phyloP scores from a whole-genome alignment of 495 filamentous ascomycete genomes.

The Daldinia bambusicola region DNA sequence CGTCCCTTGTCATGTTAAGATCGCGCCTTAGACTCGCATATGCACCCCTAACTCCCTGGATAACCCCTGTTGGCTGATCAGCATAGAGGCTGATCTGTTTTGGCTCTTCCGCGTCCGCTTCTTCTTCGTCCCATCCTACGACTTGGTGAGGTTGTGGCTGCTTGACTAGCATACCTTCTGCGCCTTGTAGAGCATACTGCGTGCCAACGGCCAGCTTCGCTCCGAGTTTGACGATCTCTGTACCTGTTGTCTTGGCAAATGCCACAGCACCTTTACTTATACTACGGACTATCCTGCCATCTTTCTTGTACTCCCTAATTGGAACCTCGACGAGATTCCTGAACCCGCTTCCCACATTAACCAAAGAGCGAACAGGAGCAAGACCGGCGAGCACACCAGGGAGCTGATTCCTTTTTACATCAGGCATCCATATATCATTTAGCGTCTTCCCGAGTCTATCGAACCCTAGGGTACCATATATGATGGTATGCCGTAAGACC shows the following conservation, averaged over 20 bases:
- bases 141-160: slow-evolving; percentile 51
- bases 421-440: slow-evolving; percentile 97
- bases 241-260: slow-evolving; percentile 92
- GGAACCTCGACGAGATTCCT: slow-evolving; percentile 88
- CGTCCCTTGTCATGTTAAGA: slow-evolving; percentile 82
- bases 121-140: slow-evolving; percentile 70
- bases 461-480: slow-evolving; percentile 91
- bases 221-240: slow-evolving; percentile 89
- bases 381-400: slow-evolving; percentile 88
- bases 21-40: slow-evolving; percentile 86
- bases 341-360: slow-evolving; percentile 88
- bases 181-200: slow-evolving; percentile 86
- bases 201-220: slow-evolving; percentile 96
- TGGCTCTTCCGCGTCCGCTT: slow-evolving; percentile 69
- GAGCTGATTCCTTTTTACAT: slow-evolving; percentile 90
- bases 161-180: slow-evolving; percentile 77
- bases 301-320: slow-evolving; percentile 90
- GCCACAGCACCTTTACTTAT: slow-evolving; percentile 88
- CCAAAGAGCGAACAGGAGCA: slow-evolving; percentile 87
- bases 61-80: slow-evolving; percentile 87
- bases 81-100: slow-evolving; percentile 90
- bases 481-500: slow-evolving; percentile 85
- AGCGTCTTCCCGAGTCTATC: slow-evolving; percentile 86
- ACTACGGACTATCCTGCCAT: slow-evolving; percentile 90
- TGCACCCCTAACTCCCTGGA: slow-evolving; percentile 85